phyloP scores from a whole-genome alignment of 768 basidiomycete genomes.

The Agrocybe praecox region DNA sequence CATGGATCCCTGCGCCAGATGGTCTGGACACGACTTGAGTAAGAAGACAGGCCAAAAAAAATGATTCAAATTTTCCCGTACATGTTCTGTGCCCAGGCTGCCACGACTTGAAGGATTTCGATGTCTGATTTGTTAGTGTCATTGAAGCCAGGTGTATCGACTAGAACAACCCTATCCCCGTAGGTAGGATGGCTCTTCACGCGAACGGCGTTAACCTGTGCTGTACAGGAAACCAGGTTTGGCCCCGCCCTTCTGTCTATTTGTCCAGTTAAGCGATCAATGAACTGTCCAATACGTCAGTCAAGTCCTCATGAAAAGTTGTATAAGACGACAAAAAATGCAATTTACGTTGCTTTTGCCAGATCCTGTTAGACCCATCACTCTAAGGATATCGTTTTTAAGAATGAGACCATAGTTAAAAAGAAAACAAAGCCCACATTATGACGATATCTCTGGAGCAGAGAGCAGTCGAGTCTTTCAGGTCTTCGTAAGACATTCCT shows the following conservation, averaged over 20 bases:
- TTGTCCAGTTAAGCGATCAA: not conserved
- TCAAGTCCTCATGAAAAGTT: no score
- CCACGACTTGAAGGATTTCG: slow-evolving; percentile 2
- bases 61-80: not conserved
- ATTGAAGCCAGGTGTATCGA: not conserved
- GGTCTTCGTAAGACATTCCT: no score
- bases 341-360: not conserved
- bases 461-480: no score
- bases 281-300: not conserved
- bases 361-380: not conserved
- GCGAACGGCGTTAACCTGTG: not conserved
- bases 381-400: no score
- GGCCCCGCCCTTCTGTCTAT: not conserved
- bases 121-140: not conserved
- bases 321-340: not conserved
- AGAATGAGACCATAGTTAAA: not conserved
- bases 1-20: no score
- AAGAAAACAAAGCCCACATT: not conserved
- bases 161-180: not conserved
- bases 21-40: no score
- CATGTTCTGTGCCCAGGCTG: not conserved
- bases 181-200: not conserved
- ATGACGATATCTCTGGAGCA: not conserved
- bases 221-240: not conserved
- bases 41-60: no score